Conservation (phyloP, 1,139 yeast species). For the Taphrina confusa region DNA sequence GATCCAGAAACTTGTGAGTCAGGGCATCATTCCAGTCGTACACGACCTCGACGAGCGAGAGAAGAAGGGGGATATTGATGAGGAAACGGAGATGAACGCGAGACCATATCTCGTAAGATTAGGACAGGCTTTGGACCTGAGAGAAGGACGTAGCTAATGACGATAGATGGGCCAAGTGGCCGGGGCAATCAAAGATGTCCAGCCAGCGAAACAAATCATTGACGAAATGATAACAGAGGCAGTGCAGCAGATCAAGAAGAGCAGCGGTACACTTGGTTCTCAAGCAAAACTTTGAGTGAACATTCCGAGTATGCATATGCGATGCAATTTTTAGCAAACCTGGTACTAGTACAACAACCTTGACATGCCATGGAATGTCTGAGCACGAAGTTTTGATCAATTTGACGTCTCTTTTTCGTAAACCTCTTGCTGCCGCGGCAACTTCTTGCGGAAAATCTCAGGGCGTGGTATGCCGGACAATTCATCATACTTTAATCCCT, state of each 20-base stretch:
- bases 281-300: background rate
- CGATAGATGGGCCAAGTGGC: slow-evolving; percentile 44
- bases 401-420: slow-evolving; percentile 20
- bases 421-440: slow-evolving; percentile 10
- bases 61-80: slow-evolving; percentile 36
- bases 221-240: slow-evolving; percentile 43
- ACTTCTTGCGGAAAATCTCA: slow-evolving; percentile 26
- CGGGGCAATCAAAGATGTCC: slow-evolving; percentile 42
- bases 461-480: slow-evolving; percentile 28
- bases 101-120: slow-evolving; percentile 39
- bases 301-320: too few species aligned
- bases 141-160: background rate
- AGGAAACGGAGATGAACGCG: slow-evolving; percentile 37
- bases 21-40: slow-evolving; percentile 42
- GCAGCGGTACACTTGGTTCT: background rate
- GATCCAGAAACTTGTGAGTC: slow-evolving; percentile 40
- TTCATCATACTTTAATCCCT: slow-evolving; percentile 30
- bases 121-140: background rate
- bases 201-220: slow-evolving; percentile 43
- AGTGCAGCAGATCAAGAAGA: slow-evolving; percentile 31
- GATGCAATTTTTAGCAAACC: too few species aligned
- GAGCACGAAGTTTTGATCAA: background rate
- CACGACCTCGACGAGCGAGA: slow-evolving; percentile 41
- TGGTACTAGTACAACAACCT: too few species aligned
- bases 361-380: too few species aligned